phyloP scores from a whole-genome alignment of 1,139 yeast species.

The Debaryomyces fabryi region DNA sequence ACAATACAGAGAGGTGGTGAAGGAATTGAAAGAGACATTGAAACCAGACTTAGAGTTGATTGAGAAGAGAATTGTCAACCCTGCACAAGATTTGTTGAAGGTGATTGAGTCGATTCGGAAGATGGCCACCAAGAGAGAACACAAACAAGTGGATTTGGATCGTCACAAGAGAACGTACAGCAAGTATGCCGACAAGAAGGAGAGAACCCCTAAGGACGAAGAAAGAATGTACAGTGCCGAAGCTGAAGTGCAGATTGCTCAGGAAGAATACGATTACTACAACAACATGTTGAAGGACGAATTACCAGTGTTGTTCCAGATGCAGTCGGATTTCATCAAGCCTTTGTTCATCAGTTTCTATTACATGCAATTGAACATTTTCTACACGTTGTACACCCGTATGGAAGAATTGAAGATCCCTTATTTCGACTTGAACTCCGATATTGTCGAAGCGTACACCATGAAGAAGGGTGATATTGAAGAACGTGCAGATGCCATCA shows the following conservation, averaged over 20 bases:
- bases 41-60: conserved; percentile 93
- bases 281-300: conserved; percentile 92
- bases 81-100: conserved; percentile 87
- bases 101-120: conserved; percentile 83
- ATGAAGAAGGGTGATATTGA: conserved; percentile 88
- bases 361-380: conserved; percentile 96
- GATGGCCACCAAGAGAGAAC: conserved; percentile 94
- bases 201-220: conserved; percentile 83
- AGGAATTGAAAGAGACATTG: conserved; percentile 79
- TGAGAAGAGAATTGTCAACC: conserved; percentile 84
- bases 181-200: conserved; percentile 81
- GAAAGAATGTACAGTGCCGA: conserved; percentile 87
- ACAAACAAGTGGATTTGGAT: conserved; percentile 92
- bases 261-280: conserved; percentile 93
- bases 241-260: conserved; percentile 86
- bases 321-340: conserved; percentile 89
- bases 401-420: conserved; percentile 98
- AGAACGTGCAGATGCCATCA: conserved; percentile 83
- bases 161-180: conserved; percentile 70
- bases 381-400: conserved; percentile 84
- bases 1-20: conserved; percentile 84
- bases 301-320: conserved; percentile 79
- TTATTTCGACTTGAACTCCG: conserved; percentile 83
- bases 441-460: conserved; percentile 77
- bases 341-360: conserved; percentile 93